Evolutionary conservation across 352 stramenopile species (phyloP).

Genomic region (Thraustochytrium sp.): DNA sequence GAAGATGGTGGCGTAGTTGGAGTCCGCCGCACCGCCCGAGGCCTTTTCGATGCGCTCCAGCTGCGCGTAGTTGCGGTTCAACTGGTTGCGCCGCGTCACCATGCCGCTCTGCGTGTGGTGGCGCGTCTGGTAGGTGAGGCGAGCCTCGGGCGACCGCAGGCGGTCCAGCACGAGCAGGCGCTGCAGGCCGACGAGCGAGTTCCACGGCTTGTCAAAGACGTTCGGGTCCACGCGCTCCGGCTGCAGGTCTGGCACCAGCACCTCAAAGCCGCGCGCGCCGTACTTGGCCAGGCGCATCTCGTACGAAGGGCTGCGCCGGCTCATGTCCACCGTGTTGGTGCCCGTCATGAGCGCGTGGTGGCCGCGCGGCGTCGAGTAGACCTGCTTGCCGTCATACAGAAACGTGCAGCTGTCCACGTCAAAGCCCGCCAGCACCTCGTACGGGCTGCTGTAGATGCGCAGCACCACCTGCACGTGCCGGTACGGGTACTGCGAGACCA

Average conservation of each 20-base stretch:
- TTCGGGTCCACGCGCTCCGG: conserved; percentile 45
- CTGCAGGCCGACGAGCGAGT: conserved; percentile 38
- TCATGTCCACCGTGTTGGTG: conserved; percentile 53
- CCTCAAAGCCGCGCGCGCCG: conserved; percentile 49
- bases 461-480: conserved; percentile 56
- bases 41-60: conserved; percentile 46
- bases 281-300: conserved; percentile 51
- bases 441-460: conserved; percentile 51
- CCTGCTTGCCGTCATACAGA: conserved; percentile 51
- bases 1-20: conserved; percentile 53
- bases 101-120: conserved; percentile 8
- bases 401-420: conserved; percentile 52
- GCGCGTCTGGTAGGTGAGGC: conserved; percentile 15
- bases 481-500: conserved; percentile 53
- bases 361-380: conserved; percentile 51
- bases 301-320: conserved; percentile 50
- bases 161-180: conserved; percentile 48
- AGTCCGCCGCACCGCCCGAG: conserved; percentile 38
- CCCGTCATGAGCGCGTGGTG: conserved; percentile 50
- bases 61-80: background rate
- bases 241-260: conserved; percentile 42
- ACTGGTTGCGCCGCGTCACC: background rate
- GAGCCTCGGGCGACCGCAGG: conserved; percentile 35
- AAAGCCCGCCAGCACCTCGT: conserved; percentile 55
- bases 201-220: conserved; percentile 51